Base-by-base conservation (phyloP, 148 eudicot genomes). In the Silene conica region DNA sequence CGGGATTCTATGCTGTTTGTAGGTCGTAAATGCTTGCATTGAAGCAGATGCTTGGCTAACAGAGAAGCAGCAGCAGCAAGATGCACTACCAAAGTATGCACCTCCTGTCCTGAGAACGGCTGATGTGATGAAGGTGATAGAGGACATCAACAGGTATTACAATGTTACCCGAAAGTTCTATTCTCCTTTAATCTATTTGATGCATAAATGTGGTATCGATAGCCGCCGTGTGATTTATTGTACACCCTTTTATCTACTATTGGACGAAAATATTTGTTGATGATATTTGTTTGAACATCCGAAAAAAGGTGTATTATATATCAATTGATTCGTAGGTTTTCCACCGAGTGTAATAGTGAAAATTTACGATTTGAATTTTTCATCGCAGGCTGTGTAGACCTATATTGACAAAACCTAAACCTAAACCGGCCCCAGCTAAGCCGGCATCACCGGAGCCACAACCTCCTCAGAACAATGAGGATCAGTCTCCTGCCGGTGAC, bases 21-120 rank as follows among this genome's bases (percentile, higher is more conserved):
- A 94, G 98, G 97, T 91, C 64, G 9, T 88, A 52, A 85, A 80
- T 70, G 91, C 90, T 72, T 90, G 96, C 72, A 86, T 57, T 20
- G 89, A 90, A 71, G 96, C 92, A 43, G 96, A 92, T 59, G 87
- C 92, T 45, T 92, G 97, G 99, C 77, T 92, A 23, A 89, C 89
- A 73, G 97, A 90, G 86, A 95, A 82, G 77, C 81, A 73, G 73
- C 96, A 95, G 74, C 96, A 86, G 61, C 99, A 92, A 78, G 96
- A 90, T 57, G 77, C 81, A 16, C 96, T 92, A 31, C 97, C 97
- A 15, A 95, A 90, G 79, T 70, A 86, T 82, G 88, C 86, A 4
- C 68, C 76, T 52, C 96, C 97, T 59, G 89, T 81, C 71, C 79
- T 95, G 48, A 76, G 77, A 78, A 79, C 87, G 57, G 87, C 96